These are phyloP conservation scores for Byssochlamys sp. DNA, from an alignment of 2,329 filamentous ascomycete species.

Conservation along the genomic window DNA sequence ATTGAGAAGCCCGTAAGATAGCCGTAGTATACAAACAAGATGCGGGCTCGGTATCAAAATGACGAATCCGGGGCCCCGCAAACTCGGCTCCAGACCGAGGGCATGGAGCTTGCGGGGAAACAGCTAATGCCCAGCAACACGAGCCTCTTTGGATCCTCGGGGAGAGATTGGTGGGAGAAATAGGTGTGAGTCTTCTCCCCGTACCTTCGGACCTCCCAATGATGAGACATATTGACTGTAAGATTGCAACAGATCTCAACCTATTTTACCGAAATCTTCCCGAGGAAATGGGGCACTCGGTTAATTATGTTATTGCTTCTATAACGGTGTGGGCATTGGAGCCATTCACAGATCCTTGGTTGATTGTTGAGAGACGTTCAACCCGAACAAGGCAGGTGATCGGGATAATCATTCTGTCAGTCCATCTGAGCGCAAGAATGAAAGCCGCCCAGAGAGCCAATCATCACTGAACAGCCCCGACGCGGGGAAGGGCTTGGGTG, in stretches of 20 bases:
- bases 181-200: too few species aligned
- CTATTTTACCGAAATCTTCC: background rate
- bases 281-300: background rate
- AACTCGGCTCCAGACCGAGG: background rate
- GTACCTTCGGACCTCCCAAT: too few species aligned
- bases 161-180: background rate
- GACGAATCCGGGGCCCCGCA: background rate
- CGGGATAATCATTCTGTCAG: background rate
- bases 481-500: background rate
- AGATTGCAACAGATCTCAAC: background rate
- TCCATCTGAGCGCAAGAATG: background rate
- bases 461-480: background rate
- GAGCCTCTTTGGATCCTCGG: background rate
- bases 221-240: too few species aligned
- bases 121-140: background rate
- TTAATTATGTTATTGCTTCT: background rate
- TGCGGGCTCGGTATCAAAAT: background rate
- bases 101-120: background rate
- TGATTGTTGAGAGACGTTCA: background rate
- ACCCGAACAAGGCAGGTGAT: background rate
- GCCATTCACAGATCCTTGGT: background rate
- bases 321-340: background rate
- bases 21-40: background rate
- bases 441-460: background rate
- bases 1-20: background rate